Base-by-base conservation (phyloP, 148 eudicot genomes). In the Heliosperma pusillum region DNA sequence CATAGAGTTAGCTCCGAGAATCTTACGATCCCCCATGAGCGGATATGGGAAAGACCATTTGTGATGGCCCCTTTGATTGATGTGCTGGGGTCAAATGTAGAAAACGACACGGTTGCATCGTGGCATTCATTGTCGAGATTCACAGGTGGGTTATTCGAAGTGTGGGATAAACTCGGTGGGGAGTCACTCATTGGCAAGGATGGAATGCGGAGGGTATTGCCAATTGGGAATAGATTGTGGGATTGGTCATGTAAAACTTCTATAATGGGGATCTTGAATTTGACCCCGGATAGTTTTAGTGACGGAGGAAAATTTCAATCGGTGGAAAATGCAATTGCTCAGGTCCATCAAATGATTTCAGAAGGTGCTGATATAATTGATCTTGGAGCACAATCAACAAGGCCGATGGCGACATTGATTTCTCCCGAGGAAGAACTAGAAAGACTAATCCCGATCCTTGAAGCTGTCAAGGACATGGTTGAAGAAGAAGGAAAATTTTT, bases 251-350 rank as follows among this genome's bases (percentile, higher is more conserved):
- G 62, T 56, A 95, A 80, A 80, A 88, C 97, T 53, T 85, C 88
- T 19, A 80, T 92, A 10, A 92, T 95, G 99, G 99, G 97, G 36
- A 74, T 92, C 62, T 83, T 95, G 60, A 95, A 95, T 78, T 69
- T 92, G 76, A 95, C 98, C 69, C 98, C 98, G 0, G 99, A 95
- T 83, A 95, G 99, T 74, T 95, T 95, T 79, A 95, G 99, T 52
- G 99, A 95, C 69, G 99, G 97, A 12, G 97, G 97, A 3, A 82
- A 83, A 78, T 95, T 83, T 69, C 80, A 75, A 24, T 87, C 89
- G 3, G 83, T 85, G 15, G 83, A 90, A 27, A 83, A 85, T 63
- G 97, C 94, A 17, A 87, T 90, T 72, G 80, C 89, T 69, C 94
- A 83, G 73, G 89, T 78, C 25, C 84, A 73, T 36, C 68, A 74